phyloP scores from a whole-genome alignment of 129 eudicot species.

The sunflower (Helianthus annuus) region DNA sequence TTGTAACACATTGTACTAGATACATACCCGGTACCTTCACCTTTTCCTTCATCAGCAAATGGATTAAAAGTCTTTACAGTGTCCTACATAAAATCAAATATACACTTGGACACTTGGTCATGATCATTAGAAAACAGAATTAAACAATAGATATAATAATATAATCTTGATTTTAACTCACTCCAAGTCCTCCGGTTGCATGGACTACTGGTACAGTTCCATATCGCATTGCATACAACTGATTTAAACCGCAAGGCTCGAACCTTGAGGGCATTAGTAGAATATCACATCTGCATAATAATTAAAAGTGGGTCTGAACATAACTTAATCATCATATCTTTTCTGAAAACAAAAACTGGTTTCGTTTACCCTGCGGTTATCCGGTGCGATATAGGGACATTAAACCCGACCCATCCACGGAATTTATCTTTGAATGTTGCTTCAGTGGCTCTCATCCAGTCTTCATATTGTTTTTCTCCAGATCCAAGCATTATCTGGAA shows the following conservation, averaged over 20 bases:
- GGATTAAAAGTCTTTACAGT: conserved; percentile 11
- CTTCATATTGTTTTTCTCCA: conserved; percentile 91
- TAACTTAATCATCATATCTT: background rate
- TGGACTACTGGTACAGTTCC: conserved; percentile 93
- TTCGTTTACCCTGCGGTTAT: conserved; percentile 83
- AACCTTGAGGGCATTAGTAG: conserved; percentile 89
- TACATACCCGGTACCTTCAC: conserved; percentile 15
- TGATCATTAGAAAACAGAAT: background rate
- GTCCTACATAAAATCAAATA: background rate
- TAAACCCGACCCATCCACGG: conserved; percentile 94
- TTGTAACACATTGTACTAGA: background rate
- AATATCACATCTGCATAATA: conserved; percentile 77
- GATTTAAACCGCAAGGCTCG: conserved; percentile 95
- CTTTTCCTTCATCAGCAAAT: conserved; percentile 7
- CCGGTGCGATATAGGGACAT: conserved; percentile 82
- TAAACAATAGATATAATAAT: background rate
- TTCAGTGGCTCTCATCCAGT: conserved; percentile 89
- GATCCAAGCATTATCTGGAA: conserved; percentile 93
- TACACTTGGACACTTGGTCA: background rate
- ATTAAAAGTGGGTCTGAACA: background rate
- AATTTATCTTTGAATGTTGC: conserved; percentile 51
- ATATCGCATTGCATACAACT: conserved; percentile 92
- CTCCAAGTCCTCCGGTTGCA: conserved; percentile 87
- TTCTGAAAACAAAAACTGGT: background rate
- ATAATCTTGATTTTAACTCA: conserved; percentile 39